phyloP scores from a whole-genome alignment of 2,329 filamentous ascomycete genomes.

The Aciculosporium take region DNA sequence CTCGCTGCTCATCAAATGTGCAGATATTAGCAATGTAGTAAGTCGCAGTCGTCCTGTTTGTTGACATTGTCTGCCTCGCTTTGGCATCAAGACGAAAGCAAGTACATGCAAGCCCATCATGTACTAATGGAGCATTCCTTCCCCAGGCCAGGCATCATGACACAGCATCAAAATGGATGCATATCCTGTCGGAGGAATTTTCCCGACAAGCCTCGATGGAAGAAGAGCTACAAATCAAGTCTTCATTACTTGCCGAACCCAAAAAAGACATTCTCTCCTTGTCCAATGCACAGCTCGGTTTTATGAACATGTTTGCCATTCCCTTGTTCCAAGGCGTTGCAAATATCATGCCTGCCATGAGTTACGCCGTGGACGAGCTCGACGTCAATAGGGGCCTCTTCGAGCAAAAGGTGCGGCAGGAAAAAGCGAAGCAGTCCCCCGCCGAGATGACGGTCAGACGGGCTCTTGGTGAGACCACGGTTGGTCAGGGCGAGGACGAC shows the following conservation, averaged over 20 bases:
- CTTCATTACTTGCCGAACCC: conserved; percentile 73
- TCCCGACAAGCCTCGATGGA: conserved; percentile 89
- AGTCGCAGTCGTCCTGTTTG: no score
- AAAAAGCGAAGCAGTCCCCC: conserved; percentile 33
- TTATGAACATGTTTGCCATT: conserved; percentile 92
- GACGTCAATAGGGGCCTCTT: conserved; percentile 63
- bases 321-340: conserved; percentile 82
- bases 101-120: neutral
- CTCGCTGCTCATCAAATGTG: conserved; percentile 89
- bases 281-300: conserved; percentile 77
- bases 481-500: neutral
- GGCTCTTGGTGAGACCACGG: conserved; percentile 22
- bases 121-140: conserved; percentile 1
- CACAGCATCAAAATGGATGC: conserved; percentile 77
- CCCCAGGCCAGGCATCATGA: conserved; percentile 67
- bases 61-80: no score
- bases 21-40: conserved; percentile 96
- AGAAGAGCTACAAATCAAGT: conserved; percentile 69
- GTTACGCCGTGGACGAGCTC: conserved; percentile 72
- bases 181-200: conserved; percentile 90
- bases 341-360: conserved; percentile 72
- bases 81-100: neutral
- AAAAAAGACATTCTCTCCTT: conserved; percentile 73
- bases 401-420: conserved; percentile 50
- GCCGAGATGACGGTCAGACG: conserved; percentile 25